Evolutionary conservation across 306 rosid genomes (phyloP), one percentile per base, ranked within the genome.

Genomic region (Herpetospermum pedunculosum): DNA sequence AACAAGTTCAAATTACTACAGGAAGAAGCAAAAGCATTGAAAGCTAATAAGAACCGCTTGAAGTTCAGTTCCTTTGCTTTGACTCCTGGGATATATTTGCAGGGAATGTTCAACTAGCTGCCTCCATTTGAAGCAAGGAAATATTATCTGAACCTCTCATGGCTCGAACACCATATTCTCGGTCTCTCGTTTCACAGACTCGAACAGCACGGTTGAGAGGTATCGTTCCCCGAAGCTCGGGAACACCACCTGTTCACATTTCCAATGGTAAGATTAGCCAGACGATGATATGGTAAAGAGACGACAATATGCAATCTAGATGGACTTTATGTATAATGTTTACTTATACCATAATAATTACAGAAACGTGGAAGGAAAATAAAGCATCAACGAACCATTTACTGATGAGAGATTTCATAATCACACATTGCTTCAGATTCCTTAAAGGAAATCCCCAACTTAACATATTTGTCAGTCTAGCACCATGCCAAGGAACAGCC

Each of bases 191-290:
- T 69, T 69, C 55, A 69, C 74, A 12, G 74, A 69, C 74, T 69
- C 74, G 15, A 69, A 69, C 26, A 69, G 40, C 30, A 78, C 26
- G 60, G 72, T 70, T 25, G 76, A 67, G 34, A 59, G 14, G 43
- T 19, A 19, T 15, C 59, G 59, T 64, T 72, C 78, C 52, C 77
- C 43, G 4, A 74, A 57, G 78, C 72, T 57, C 21, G 62, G 40
- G 37, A 73, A 62, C 40, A 69, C 16, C 26, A 29, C 75, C 69
- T 55, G 40, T 67, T 41, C 77, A 86, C 41, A 68, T 43, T 68
- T 43, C 38, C 26, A 43, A 41, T 0, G 34, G 32, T 19, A 19
- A 65, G 50, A 4, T 35, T 4, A 64, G 49, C 16, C 5, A 34
- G 28, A 23, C 2, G 4, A 8, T n/a, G n/a, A n/a, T n/a, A n/a